phyloP scores from a whole-genome alignment of 2,329 filamentous ascomycete species.

The Arthrobotrys conoides region DNA sequence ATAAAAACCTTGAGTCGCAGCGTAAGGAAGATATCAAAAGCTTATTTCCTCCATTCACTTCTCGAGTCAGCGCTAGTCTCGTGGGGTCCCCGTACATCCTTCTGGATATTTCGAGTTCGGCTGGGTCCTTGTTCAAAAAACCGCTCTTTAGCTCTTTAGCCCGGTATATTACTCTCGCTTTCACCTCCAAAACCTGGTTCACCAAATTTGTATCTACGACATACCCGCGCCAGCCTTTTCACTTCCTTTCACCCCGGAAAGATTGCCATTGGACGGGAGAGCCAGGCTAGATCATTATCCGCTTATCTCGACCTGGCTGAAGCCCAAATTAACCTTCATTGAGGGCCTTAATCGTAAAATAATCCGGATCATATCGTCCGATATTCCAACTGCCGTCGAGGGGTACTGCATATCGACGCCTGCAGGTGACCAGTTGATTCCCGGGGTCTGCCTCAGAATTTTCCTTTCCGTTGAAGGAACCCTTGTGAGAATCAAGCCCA shows the following conservation, averaged over 20 bases:
- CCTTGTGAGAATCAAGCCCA: constrained; percentile 10
- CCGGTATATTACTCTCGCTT: constrained; percentile 54
- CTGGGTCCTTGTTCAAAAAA: constrained; percentile 28
- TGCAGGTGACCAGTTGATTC: constrained; percentile 37
- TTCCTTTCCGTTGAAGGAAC: constrained; percentile 2
- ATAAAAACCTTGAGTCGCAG: constrained; percentile 26
- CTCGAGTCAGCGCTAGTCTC: constrained; percentile 23
- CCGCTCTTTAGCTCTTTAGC: constrained; percentile 44
- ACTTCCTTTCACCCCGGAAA: constrained; percentile 9
- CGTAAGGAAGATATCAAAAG: constrained; percentile 25
- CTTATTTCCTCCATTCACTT: constrained; percentile 36
- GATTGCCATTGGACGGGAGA: constrained; percentile 37
- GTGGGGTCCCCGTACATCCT: constrained; percentile 13
- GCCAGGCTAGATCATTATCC: constrained; percentile 17
- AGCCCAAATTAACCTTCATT: not conserved
- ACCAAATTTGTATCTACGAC: constrained; percentile 8
- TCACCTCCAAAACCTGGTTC: constrained; percentile 39
- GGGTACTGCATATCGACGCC: constrained; percentile 36
- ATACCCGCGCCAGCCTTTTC: constrained; percentile 25
- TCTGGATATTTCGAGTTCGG: constrained; percentile 13
- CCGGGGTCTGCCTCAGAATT: constrained; percentile 48
- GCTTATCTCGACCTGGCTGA: constrained; percentile 7
- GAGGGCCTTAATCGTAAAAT: constrained; percentile 10
- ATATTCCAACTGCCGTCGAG: constrained; percentile 48
- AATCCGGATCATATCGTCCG: constrained; percentile 48